A percentile compares a stretch with the other conserved stretches of the same genome.
These are phyloP conservation scores for Vitis amurensis DNA, from an alignment of 164 flowering plant species.

Conservation along the genomic window DNA sequence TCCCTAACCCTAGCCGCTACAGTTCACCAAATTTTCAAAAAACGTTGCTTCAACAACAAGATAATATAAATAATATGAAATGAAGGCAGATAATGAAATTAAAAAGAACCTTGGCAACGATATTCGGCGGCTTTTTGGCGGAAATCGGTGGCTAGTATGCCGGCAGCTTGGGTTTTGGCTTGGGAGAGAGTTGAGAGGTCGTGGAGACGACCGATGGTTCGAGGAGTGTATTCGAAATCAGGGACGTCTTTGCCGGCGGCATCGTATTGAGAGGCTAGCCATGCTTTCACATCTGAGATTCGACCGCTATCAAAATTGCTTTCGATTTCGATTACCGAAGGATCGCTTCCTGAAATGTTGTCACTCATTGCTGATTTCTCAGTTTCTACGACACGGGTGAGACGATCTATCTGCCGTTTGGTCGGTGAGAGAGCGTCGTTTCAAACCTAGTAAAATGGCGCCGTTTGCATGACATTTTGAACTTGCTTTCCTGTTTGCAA, in stretches of 20 bases:
- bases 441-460: too few relatives aligned
- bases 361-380: slow-evolving; percentile 28
- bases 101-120: slow-evolving; percentile 72
- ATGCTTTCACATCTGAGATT: slow-evolving; percentile 76
- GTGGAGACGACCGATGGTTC: slow-evolving; percentile 72
- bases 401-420: too few relatives aligned
- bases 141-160: slow-evolving; percentile 72
- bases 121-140: slow-evolving; percentile 86
- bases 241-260: slow-evolving; percentile 82
- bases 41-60: background rate
- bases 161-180: slow-evolving; percentile 72
- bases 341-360: slow-evolving; percentile 14
- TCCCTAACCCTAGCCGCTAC: slow-evolving; percentile 89
- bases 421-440: too few relatives aligned
- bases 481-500: too few relatives aligned
- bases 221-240: slow-evolving; percentile 81
- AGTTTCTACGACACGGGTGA: too few relatives aligned
- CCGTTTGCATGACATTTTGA: too few relatives aligned
- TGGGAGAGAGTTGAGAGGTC: slow-evolving; percentile 66
- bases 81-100: background rate
- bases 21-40: slow-evolving; percentile 1
- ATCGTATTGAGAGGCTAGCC: slow-evolving; percentile 85
- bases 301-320: slow-evolving; percentile 50
- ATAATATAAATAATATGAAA: background rate
- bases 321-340: slow-evolving; percentile 28